Evolutionary conservation across 176 grass and related monocot genomes (phyloP).

Genomic region (Saccharum spontaneum): DNA sequence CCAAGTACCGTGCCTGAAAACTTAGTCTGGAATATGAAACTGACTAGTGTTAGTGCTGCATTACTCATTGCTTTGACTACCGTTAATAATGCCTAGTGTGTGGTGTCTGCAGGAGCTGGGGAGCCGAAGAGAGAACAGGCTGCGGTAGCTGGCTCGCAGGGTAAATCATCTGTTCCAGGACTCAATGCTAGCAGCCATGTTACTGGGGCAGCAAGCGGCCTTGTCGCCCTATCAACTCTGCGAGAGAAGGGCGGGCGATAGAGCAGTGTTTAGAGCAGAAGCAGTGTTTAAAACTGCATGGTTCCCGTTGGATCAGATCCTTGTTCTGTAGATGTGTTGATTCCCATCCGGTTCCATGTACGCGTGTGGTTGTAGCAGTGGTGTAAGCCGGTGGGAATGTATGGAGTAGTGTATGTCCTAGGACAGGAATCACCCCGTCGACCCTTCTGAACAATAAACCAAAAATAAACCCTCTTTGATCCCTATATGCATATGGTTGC

Average conservation of each 20-base stretch:
- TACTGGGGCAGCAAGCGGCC: constrained; percentile 35
- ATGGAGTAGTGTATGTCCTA: not conserved
- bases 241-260: constrained; percentile 38
- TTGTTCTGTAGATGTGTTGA: not conserved
- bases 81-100: not conserved
- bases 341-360: not conserved
- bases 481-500: not conserved
- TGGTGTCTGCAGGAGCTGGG: constrained; percentile 20
- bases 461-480: not conserved
- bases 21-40: not conserved
- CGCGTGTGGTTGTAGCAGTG: not conserved
- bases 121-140: not conserved
- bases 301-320: not conserved
- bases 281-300: not conserved
- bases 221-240: constrained; percentile 46
- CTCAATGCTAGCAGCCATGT: constrained; percentile 31
- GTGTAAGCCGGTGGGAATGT: not conserved
- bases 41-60: not conserved
- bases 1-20: constrained; percentile 25
- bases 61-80: not conserved
- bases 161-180: not conserved
- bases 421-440: not conserved
- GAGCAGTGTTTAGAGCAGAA: not conserved
- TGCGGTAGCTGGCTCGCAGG: not conserved
- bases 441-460: not conserved